Base-by-base conservation (phyloP, 805 yeast species). In the Candida insectalens region DNA sequence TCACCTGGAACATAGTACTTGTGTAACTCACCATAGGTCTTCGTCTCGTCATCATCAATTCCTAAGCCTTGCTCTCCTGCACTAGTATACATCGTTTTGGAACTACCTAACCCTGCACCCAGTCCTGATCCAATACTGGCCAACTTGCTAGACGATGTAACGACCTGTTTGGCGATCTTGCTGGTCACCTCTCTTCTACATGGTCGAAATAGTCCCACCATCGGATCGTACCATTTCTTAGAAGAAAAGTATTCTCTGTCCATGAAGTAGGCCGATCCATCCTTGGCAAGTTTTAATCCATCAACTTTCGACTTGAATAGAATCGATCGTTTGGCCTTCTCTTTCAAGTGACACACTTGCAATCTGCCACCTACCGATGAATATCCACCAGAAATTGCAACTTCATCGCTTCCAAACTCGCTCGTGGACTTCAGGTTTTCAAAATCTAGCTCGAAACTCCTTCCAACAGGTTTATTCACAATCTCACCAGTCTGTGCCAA, bases 1-100 rank as follows among this genome's bases (percentile, higher is more conserved):
- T 76, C 83, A n/a, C 74, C 72, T 1, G 75, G 64, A 12, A 49
- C 49, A 36, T 53, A 65, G 44, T 59, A 69, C 17, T 41, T 37
- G 23, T 21, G 7, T 7, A 7, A 7, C 10, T 21, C 23, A 21
- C 12, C 12, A 21, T 21, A 21, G 10, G 23, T 21, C 7, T 12
- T 21, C 23, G 12, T 21, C 23, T 21, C 23, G 23, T 21, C 23
- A 12, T 12, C 23, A 21, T 21, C 23, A 12, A 21, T 21, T n/a
- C n/a, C n/a, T n/a, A n/a, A n/a, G n/a, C n/a, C n/a, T n/a, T n/a
- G n/a, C n/a, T n/a, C n/a, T n/a, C n/a, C n/a, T n/a, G n/a, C n/a
- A n/a, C n/a, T n/a, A n/a, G n/a, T n/a, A n/a, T n/a, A n/a, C n/a
- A n/a, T n/a, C n/a, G n/a, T n/a, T n/a, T n/a, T n/a, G n/a, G n/a